Conservation (phyloP, 495 filamentous ascomycete species). For the Neurospora sp. region DNA sequence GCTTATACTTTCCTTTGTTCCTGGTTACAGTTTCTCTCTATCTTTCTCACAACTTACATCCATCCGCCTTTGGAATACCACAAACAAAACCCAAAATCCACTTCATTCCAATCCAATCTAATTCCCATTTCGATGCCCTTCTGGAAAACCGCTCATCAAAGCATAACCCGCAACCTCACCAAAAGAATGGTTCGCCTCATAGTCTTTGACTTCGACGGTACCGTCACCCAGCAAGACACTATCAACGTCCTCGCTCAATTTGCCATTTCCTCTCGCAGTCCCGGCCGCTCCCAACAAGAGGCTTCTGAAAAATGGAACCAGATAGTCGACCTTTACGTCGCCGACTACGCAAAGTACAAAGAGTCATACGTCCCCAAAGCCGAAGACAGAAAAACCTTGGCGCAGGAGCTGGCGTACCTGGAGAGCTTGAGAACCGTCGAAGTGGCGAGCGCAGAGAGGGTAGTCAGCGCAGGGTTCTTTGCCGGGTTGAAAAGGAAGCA, state of each 20-base stretch:
- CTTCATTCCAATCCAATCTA: background rate
- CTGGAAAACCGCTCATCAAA: background rate
- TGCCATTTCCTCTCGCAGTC: conserved; percentile 1
- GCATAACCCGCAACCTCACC: background rate
- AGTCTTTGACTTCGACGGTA: conserved; percentile 41
- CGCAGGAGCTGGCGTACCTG: conserved; percentile 27
- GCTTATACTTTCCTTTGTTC: background rate
- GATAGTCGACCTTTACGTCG: conserved; percentile 27
- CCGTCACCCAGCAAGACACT: conserved; percentile 31
- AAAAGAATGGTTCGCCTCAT: conserved; percentile 17
- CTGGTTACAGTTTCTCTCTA: background rate
- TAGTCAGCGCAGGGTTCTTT: conserved; percentile 27
- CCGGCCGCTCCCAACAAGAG: background rate
- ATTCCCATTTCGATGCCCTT: background rate
- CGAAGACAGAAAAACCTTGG: conserved; percentile 9
- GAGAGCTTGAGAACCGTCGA: conserved; percentile 27
- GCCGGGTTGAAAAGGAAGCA: conserved; percentile 8
- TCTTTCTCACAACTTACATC: background rate
- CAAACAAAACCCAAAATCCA: background rate
- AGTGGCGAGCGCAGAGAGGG: conserved; percentile 19
- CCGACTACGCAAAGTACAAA: conserved; percentile 23
- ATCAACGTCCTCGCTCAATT: conserved; percentile 14
- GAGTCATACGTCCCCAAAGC: conserved; percentile 17
- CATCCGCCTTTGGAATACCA: background rate
- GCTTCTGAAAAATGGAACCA: conserved; percentile 16